phyloP scores from a whole-genome alignment of 1,284 basidiomycete species.

The Ceratobasidium sp. region DNA sequence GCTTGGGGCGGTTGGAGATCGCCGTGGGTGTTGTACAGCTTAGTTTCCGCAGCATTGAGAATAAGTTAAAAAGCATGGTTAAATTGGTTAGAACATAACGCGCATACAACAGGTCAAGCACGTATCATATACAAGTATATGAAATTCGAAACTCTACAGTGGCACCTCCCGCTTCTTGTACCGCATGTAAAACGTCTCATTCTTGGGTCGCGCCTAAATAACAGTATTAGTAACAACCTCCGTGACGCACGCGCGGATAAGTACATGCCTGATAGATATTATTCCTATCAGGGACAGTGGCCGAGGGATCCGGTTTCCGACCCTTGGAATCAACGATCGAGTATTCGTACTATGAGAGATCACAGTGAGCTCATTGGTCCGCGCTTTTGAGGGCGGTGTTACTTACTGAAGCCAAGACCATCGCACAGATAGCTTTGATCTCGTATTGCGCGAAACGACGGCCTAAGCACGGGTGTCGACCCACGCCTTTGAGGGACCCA shows the following conservation, averaged over 20 bases:
- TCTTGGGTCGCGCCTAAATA: constrained; percentile 24
- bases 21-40: too few species aligned
- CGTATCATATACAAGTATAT: too few species aligned
- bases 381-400: neutral
- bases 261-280: constrained; percentile 25
- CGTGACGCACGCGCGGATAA: neutral
- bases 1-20: too few species aligned
- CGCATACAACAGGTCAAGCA: too few species aligned
- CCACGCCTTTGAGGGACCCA: neutral
- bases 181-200: constrained; percentile 17
- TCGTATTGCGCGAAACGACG: constrained; percentile 34
- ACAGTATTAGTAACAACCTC: neutral
- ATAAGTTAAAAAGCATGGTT: too few species aligned
- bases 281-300: constrained; percentile 31
- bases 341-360: constrained; percentile 11
- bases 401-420: constrained; percentile 26
- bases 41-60: too few species aligned
- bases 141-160: neutral
- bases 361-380: neutral
- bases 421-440: constrained; percentile 22
- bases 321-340: constrained; percentile 20
- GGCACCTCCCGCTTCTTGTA: constrained; percentile 17
- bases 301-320: constrained; percentile 20
- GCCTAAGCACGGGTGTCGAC: constrained; percentile 30
- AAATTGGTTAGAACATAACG: too few species aligned